Conservation (phyloP, 2,329 filamentous ascomycete species). For the Teratosphaeria gauchensis region DNA sequence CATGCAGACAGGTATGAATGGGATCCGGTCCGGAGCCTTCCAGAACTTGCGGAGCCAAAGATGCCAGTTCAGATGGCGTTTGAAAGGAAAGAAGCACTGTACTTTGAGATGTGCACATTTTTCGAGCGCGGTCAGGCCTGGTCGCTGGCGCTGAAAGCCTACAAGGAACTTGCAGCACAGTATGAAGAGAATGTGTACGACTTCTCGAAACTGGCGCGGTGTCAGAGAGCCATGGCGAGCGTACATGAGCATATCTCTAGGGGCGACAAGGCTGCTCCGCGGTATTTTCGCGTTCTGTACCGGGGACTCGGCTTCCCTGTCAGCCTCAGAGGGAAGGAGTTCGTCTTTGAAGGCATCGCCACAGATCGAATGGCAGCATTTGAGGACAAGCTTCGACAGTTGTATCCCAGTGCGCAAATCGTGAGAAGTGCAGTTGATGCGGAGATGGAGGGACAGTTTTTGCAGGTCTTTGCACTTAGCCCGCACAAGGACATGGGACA, state of each 20-base stretch:
- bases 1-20: constrained; percentile 91
- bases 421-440: constrained; percentile 57
- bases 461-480: constrained; percentile 72
- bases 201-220: constrained; percentile 80
- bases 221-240: constrained; percentile 80
- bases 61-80: constrained; percentile 79
- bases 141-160: constrained; percentile 77
- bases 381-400: constrained; percentile 82
- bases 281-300: constrained; percentile 88
- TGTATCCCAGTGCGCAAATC: constrained; percentile 78
- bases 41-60: constrained; percentile 60
- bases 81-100: constrained; percentile 83
- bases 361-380: constrained; percentile 72
- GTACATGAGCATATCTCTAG: constrained; percentile 84
- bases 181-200: constrained; percentile 87
- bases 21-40: constrained; percentile 61
- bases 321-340: constrained; percentile 77
- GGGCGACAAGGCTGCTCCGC: constrained; percentile 65
- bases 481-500: constrained; percentile 74
- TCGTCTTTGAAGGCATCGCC: constrained; percentile 75
- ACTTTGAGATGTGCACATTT: constrained; percentile 89
- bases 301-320: constrained; percentile 79
- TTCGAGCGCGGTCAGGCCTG: constrained; percentile 93
- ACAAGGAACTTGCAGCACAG: constrained; percentile 82
- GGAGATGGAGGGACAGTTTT: constrained; percentile 81